phyloP scores from a whole-genome alignment of 2,329 filamentous ascomycete genomes.

The Aspergillus fischeri region DNA sequence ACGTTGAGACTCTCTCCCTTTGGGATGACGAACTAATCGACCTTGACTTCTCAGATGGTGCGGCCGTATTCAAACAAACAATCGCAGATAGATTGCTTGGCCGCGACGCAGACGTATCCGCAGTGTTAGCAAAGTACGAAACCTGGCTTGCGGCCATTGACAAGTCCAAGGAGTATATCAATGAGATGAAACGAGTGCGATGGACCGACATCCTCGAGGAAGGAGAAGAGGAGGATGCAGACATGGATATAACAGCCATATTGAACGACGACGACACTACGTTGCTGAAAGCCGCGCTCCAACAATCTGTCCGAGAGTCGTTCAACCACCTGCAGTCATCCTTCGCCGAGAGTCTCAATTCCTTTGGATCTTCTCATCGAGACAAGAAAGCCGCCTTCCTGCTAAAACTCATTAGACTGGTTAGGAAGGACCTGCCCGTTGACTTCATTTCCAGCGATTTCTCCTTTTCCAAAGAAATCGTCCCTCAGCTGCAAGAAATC shows the following conservation, averaged over 20 bases:
- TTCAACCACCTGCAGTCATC: slow-evolving; percentile 51
- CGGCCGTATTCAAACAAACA: slow-evolving; percentile 63
- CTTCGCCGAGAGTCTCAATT: slow-evolving; percentile 42
- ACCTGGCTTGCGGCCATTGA: slow-evolving; percentile 72
- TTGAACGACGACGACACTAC: slow-evolving; percentile 70
- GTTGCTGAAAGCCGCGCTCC: slow-evolving; percentile 57
- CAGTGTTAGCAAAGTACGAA: slow-evolving; percentile 60
- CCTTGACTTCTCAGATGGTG: slow-evolving; percentile 62
- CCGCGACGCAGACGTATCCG: slow-evolving; percentile 62
- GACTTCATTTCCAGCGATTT: slow-evolving; percentile 37
- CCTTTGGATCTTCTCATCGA: slow-evolving; percentile 46
- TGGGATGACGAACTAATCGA: slow-evolving; percentile 66
- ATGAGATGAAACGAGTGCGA: slow-evolving; percentile 31
- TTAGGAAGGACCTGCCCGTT: slow-evolving; percentile 63
- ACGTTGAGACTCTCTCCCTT: slow-evolving; percentile 52
- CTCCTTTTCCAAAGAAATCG: slow-evolving; percentile 56
- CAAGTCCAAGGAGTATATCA: slow-evolving; percentile 32
- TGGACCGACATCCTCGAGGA: slow-evolving; percentile 40
- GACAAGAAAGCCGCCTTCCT: slow-evolving; percentile 58
- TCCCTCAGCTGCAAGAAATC: slow-evolving; percentile 61
- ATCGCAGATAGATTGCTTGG: slow-evolving; percentile 69
- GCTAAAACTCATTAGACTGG: slow-evolving; percentile 68
- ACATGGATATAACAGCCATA: slow-evolving; percentile 35
- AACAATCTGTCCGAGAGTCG: slow-evolving; percentile 53
- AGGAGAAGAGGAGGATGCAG: slow-evolving; percentile 36